Conservation (phyloP, 345 rosid species). For the Murraya paniculata region DNA sequence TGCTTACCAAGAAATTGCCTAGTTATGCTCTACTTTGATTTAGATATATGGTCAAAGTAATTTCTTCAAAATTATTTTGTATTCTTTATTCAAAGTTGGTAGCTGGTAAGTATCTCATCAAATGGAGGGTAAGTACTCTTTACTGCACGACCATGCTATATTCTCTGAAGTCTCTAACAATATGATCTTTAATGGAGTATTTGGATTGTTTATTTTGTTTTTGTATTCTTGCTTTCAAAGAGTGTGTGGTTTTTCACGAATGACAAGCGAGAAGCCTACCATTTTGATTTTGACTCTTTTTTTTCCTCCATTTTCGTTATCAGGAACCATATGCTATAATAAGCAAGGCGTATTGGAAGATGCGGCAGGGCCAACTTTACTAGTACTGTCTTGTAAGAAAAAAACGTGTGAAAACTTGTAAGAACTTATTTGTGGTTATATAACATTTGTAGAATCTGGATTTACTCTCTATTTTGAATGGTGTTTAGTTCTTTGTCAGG, state of each 20-base stretch:
- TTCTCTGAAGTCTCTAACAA: not conserved
- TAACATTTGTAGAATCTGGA: not conserved
- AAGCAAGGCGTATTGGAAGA: constrained; percentile 14
- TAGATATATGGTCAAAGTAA: not conserved
- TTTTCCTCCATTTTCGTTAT: not conserved
- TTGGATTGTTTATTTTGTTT: not conserved
- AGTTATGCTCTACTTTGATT: not conserved
- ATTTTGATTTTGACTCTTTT: no score
- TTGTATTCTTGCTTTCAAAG: not conserved
- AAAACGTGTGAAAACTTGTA: not conserved
- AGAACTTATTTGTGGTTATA: not conserved
- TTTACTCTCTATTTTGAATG: not conserved
- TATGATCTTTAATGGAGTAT: not conserved
- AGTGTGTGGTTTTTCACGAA: not conserved
- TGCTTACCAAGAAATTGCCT: not conserved
- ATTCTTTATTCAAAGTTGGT: not conserved
- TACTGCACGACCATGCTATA: not conserved
- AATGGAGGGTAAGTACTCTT: not conserved
- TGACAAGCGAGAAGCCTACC: not conserved
- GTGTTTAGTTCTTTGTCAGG: not conserved
- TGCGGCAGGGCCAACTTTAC: constrained; percentile 2
- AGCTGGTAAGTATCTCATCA: not conserved
- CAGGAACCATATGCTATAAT: constrained; percentile 8
- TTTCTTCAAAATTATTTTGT: not conserved
- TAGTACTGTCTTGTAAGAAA: constrained; percentile 4